Percentiles rank a stretch among this genome's conserved stretches.
Conservation (phyloP, 2,329 filamentous ascomycete genomes). For the Cyclaneusma minus region DNA sequence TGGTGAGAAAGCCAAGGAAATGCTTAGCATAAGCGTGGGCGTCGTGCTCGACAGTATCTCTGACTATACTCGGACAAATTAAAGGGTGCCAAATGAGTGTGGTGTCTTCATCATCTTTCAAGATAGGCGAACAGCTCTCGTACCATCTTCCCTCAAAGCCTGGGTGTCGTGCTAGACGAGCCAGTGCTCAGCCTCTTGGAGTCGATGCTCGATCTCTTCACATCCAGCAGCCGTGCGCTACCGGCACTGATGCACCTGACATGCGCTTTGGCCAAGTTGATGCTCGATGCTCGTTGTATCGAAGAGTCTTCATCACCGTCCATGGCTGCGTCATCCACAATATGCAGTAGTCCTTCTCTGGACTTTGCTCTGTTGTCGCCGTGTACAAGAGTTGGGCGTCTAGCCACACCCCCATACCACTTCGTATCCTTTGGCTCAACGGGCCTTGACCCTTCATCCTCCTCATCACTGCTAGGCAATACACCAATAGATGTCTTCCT, state of each 20-base stretch:
- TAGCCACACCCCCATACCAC: conserved; percentile 17
- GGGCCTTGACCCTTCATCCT: conserved; percentile 24
- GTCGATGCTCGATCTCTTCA: conserved; percentile 40
- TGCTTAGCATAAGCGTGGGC: too few relatives aligned
- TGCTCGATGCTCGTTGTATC: conserved; percentile 52
- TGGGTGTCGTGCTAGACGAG: too few relatives aligned
- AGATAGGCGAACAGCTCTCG: conserved; percentile 10
- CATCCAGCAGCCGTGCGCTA: conserved; percentile 58
- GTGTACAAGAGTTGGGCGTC: conserved; percentile 50
- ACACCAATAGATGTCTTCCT: conserved; percentile 25
- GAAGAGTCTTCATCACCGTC: conserved; percentile 12
- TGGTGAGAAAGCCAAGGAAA: too few relatives aligned
- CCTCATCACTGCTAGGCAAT: conserved; percentile 42
- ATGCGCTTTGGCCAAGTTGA: conserved; percentile 47
- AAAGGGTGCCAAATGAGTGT: conserved; percentile 18
- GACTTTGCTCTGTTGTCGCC: conserved; percentile 40
- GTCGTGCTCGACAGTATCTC: too few relatives aligned
- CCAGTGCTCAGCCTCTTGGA: conserved; percentile 22
- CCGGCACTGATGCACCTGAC: conserved; percentile 61
- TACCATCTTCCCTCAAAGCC: too few relatives aligned
- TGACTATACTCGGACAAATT: too few relatives aligned
- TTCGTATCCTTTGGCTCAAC: conserved; percentile 13
- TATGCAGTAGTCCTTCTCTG: conserved; percentile 33
- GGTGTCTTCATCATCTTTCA: conserved; percentile 7
- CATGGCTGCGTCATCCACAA: conserved; percentile 12